Conservation (phyloP, 2,329 filamentous ascomycete genomes). For the Pseudogymnoascus sp. region DNA sequence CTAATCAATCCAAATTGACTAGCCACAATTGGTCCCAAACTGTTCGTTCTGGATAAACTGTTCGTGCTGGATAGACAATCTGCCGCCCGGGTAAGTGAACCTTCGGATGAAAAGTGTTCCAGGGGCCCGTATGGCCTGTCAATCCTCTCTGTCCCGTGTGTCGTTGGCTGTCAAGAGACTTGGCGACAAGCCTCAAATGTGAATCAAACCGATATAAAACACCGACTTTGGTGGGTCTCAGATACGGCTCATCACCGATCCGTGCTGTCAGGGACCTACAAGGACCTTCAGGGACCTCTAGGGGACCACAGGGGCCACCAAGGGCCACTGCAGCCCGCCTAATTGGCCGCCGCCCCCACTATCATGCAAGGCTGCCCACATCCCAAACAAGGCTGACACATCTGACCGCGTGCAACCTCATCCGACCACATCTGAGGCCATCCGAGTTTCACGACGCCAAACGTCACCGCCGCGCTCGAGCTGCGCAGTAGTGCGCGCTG, state of each 20-base stretch:
- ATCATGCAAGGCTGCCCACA: neutral
- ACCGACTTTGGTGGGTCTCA: neutral
- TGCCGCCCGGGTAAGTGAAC: neutral
- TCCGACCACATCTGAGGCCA: slow-evolving; percentile 1
- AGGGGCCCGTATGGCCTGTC: neutral
- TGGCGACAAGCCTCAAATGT: slow-evolving; percentile 5
- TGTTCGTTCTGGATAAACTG: neutral
- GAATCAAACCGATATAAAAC: slow-evolving; percentile 6
- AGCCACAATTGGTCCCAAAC: neutral
- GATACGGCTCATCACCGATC: neutral
- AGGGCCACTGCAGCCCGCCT: neutral
- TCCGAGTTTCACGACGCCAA: neutral
- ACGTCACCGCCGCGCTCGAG: neutral
- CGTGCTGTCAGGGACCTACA: neutral
- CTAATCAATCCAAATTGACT: slow-evolving; percentile 4
- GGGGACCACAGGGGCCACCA: neutral
- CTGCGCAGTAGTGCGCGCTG: neutral
- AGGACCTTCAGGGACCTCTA: slow-evolving; percentile 1
- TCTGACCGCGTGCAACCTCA: neutral
- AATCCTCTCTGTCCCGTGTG: neutral
- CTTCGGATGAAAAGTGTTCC: neutral
- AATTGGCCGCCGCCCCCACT: neutral
- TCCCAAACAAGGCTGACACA: slow-evolving; percentile 2
- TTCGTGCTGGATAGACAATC: neutral
- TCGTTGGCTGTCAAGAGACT: neutral